Conservation (phyloP, 345 rosid species). For the Triadica sebifera region DNA sequence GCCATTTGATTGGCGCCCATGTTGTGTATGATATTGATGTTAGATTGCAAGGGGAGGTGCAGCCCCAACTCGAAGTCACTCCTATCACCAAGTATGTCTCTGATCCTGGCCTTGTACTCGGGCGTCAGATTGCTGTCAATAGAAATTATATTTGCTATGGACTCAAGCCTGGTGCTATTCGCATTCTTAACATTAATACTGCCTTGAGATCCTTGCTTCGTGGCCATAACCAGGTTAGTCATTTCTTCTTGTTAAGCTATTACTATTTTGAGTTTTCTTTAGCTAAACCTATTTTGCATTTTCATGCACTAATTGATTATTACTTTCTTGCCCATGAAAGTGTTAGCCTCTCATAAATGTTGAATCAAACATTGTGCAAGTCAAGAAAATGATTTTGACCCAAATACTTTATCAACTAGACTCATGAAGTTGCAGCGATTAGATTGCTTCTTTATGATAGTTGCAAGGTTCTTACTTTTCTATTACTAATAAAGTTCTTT, state of each 20-base stretch:
- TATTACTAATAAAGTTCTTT: too few species aligned
- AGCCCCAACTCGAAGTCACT: conserved; percentile 84
- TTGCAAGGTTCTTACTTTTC: too few species aligned
- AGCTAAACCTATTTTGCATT: background rate
- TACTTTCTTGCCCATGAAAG: background rate
- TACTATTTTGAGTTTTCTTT: background rate
- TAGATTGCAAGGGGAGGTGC: conserved; percentile 60
- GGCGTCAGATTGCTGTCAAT: conserved; percentile 84
- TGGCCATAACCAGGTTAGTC: conserved; percentile 72
- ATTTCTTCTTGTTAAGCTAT: background rate
- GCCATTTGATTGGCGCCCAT: conserved; percentile 52
- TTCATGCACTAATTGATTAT: background rate
- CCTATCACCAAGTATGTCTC: conserved; percentile 89
- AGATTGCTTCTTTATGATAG: too few species aligned
- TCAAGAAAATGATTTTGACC: too few species aligned
- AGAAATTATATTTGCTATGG: conserved; percentile 79
- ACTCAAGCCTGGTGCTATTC: conserved; percentile 71
- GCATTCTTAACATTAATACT: conserved; percentile 80
- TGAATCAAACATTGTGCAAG: background rate
- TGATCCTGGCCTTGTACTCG: conserved; percentile 77
- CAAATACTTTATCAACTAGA: too few species aligned
- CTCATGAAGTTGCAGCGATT: too few species aligned
- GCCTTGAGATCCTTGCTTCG: conserved; percentile 77
- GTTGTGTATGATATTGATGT: conserved; percentile 65
- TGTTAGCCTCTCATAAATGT: background rate